Evolutionary conservation across 805 yeast genomes (phyloP), one percentile per base, ranked within the genome.

Genomic region (Sugiyamaella americana): DNA sequence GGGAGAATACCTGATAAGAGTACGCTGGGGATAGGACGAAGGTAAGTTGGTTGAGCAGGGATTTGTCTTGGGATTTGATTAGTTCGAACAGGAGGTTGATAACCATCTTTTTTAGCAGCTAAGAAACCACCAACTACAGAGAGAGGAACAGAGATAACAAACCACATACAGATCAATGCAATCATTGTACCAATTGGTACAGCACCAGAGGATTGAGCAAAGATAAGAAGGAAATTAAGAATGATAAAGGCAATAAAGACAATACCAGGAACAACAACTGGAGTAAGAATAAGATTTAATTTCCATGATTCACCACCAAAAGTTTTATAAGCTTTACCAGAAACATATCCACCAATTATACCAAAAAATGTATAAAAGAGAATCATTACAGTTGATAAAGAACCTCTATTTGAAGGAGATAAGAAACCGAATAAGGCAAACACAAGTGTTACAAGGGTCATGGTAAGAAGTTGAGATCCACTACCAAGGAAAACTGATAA

Each of bases 51-150:
- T 67, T 88, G 96, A 16, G 75, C 74, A 36, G 98, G 98, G 50
- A 93, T 85, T 69, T 93, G 97, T 67, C 98, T 80, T 51, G 96
- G 95, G 55, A 93, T 91, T 69, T 91, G 97, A 66, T 88, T 91
- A 17, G 95, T 88, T 59, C 87, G 81, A 26, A 88, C 94, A 10
- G 98, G 97, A 44, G 80, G 79, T 29, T 75, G 67, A 50, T 76
- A 61, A 37, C 76, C 60, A 23, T 78, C 74, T 41, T 65, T 73
- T 62, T 79, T 87, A 57, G 83, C 75, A 2, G 93, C 91, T 43
- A 84, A 61, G 37, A 89, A 66, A 0, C 96, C 84, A n/a, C 96
- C 96, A 32, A 78, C 72, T 3, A 83, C 73, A 0, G 96, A 83
- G 46, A 89, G 71, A 26, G 98, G 98, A 30, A 87, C 75, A 13